Base-by-base conservation (phyloP, 2,329 filamentous ascomycete species). In the Trichophyton equinum region DNA sequence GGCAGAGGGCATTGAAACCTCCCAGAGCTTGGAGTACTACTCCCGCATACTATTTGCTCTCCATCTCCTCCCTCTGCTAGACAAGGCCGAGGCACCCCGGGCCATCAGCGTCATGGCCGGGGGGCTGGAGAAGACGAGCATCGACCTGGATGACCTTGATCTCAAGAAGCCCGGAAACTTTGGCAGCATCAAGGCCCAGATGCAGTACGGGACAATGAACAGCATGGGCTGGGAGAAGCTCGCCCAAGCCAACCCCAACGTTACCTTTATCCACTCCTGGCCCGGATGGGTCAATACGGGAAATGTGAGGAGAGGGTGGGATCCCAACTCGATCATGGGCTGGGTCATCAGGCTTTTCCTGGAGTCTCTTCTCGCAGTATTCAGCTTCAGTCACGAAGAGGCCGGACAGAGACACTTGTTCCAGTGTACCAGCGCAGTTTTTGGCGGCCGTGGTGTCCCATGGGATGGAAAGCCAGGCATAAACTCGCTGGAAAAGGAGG, bases 11-110 rank as follows among this genome's bases (percentile, higher is more conserved):
- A 3, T 78, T 1, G 77, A 78, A n/a, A 68, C 74, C 33, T 67
- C 67, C 0, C 74, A 75, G 42, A 71, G 66, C 9, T 65, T 79
- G 25, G 67, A 69, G 42, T 78, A 76, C 66, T 79, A 79, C 70
- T 70, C 72, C 2, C 73, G 77, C 4, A 72, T 78, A n/a, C 67
- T 75, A 1, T 77, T 77, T 63, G 64, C 74, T 33, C 64, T 67
- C 13, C 68, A 72, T 30, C 72, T 80, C 3, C 72, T 79, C 5
- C 76, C 78, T 0, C 68, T 76, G 0, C 69, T 80, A 0, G 33
- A 36, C 11, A 18, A 62, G 30, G 61, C 73, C 0, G 66, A 72
- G 53, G 62, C 62, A 51, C 61, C 68, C n/a, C 65, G 70, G 44
- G 73, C 76, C 38, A 60, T 77, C 63, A 72, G 68, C 62, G 69